Base-by-base conservation (phyloP, 2,329 filamentous ascomycete species). In the Ophiocordyceps camponoti-leonardi region DNA sequence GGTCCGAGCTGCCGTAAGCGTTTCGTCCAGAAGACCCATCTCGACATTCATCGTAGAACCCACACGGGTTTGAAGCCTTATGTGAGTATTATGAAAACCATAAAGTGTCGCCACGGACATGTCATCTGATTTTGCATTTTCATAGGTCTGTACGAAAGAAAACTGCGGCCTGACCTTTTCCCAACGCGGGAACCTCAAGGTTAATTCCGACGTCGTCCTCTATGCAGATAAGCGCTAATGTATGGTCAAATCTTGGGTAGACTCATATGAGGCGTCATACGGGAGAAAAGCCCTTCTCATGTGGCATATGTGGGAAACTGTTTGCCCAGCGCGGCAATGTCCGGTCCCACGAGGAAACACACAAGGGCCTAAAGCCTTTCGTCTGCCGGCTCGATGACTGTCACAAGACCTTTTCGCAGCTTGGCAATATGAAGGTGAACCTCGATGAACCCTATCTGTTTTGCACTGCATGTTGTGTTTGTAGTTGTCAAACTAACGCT, bases 21-120 rank as follows among this genome's bases (percentile, higher is more conserved):
- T 49, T 96, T 95, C 61, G 78, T 77, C 48, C 90, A 96, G 58
- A 94, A 90, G 65, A 94, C 88, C 1, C 90, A 96, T 55, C 72
- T 95, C 12, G 83, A 92, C 49, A 95, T 93, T 43, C 92, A 98
- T 61, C 79, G 77, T 42, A 75, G 88, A 51, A 81, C 83, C 5
- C 92, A 98, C 62, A 94, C 86, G 2, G 92, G 92, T 16, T 79
- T 83, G 45, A 92, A 87, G 60, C 90, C 90, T 49, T 95, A 90
- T 60, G 83, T 94, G 67, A 70, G 85, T n/a, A n/a, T 68, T 13
- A 10, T 41, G 2, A 6, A 42, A 11, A 14, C 31, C 1, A 22
- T 40, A 0, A n/a, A 4, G 26, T 19, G 23, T 11, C 11, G 57
- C 63, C 48, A 60, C 52, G 43, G 10, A 1, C 28, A n/a, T 28